Percentiles rank a stretch among this genome's conserved stretches.
Evolutionary conservation across 306 rosid genomes (phyloP).

Genomic region (Pyrus bretschneideri): DNA sequence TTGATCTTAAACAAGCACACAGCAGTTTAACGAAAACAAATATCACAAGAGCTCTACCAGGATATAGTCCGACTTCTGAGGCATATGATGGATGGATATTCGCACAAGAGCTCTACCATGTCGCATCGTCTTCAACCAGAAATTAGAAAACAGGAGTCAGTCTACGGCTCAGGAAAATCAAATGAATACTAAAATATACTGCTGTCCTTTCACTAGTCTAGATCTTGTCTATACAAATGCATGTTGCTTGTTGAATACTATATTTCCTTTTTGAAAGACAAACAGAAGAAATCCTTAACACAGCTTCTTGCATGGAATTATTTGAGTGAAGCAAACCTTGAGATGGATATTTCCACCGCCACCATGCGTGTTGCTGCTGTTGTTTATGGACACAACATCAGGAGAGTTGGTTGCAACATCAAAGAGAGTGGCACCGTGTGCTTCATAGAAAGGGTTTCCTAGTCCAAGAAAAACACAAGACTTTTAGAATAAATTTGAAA

Average conservation of each 20-base stretch:
- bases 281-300: neutral
- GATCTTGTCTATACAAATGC: neutral
- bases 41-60: constrained; percentile 45
- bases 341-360: constrained; percentile 55
- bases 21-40: neutral
- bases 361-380: constrained; percentile 35
- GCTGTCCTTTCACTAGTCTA: neutral
- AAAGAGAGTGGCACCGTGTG: constrained; percentile 43
- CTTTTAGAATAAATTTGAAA: constrained; percentile 24
- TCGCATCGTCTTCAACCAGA: constrained; percentile 61
- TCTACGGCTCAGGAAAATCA: constrained; percentile 3
- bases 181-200: neutral
- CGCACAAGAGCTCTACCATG: constrained; percentile 83
- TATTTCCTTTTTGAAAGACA: neutral
- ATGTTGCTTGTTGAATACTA: neutral
- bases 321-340: constrained; percentile 42
- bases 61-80: constrained; percentile 66
- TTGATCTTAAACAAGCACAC: constrained; percentile 5
- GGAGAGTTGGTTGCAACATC: constrained; percentile 62
- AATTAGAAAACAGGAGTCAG: constrained; percentile 16
- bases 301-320: constrained; percentile 4
- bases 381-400: constrained; percentile 57
- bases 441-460: constrained; percentile 90
- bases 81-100: constrained; percentile 49
- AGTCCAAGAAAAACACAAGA: constrained; percentile 28